These are phyloP conservation scores for Acidomyces sp. DNA, from an alignment of 495 filamentous ascomycete genomes.

Conservation along the genomic window DNA sequence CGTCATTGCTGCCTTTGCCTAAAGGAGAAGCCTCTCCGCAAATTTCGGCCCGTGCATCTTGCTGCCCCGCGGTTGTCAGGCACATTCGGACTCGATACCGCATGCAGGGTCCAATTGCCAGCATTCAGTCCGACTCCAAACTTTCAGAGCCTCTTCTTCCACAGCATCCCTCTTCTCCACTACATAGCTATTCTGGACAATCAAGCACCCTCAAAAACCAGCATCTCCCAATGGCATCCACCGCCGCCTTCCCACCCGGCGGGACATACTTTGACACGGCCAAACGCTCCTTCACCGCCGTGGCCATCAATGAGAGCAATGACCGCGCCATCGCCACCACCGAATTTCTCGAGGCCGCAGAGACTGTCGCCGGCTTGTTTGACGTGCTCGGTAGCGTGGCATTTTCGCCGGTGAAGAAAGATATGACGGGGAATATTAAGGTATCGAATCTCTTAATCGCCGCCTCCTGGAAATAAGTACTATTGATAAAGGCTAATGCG, in stretches of 20 bases:
- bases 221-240: neutral
- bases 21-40: too few species aligned
- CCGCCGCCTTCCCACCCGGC: conserved; percentile 39
- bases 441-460: conserved; percentile 34
- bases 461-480: neutral
- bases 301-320: conserved; percentile 57
- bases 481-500: neutral
- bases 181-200: neutral
- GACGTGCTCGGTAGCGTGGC: conserved; percentile 71
- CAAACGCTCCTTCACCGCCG: conserved; percentile 68
- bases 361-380: conserved; percentile 74
- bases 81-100: too few species aligned
- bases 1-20: too few species aligned
- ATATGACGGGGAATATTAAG: conserved; percentile 85
- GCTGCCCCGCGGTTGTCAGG: too few species aligned
- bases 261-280: conserved; percentile 74
- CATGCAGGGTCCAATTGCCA: too few species aligned
- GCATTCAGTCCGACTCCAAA: too few species aligned
- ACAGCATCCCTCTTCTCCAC: too few species aligned
- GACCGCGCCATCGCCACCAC: conserved; percentile 66
- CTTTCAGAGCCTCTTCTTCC: too few species aligned
- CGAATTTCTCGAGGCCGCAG: conserved; percentile 84
- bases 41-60: too few species aligned
- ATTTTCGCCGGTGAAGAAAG: conserved; percentile 76
- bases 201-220: neutral